Base-by-base conservation (phyloP, 495 filamentous ascomycete species). In the Entonaema liquescens region DNA sequence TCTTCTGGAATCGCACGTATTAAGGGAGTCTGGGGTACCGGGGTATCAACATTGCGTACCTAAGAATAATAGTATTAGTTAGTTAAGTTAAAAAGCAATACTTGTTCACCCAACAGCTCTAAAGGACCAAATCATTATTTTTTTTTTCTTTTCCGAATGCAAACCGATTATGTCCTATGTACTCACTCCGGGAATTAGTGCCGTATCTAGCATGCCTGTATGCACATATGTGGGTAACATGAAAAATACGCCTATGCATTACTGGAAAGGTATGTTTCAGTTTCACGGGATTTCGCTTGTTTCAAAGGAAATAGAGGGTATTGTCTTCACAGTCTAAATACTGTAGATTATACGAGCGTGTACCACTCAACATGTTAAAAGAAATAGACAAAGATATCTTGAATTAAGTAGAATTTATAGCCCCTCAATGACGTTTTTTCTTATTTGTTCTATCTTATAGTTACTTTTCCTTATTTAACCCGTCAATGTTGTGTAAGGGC, bases 201-300 rank as follows among this genome's bases (percentile, higher is more conserved):
- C 42, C 19, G 42, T 53, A 53, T 29, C 49, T 29, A 53, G 23
- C 26, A 53, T 53, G 49, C 26, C 23, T 15, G 49, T 53, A 53
- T 53, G 26, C 49, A 53, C 49, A 53, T 53, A 15, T 53, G 49
- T 53, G 49, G 49, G 49, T 53, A 53, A 2, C 49, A 29, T 29
- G 13, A 54, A n/a, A 50, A 29, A 29, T 54, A 29, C 25, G 52
- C 49, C 15, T 60, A 44, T 55, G 12, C 42, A 59, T 64, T 70
- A 3, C 13, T 47, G 38, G 38, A 65, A 65, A 52, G 54, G 54
- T 59, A 57, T 52, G 68, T 71, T 71, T 71, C 68, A 67, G 58
- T 53, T 7, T 44, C 67, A 17, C 58, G 21, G 57, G 62, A 56
- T 67, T 40, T 3, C 0, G 13, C 17, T 31, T 53, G 62, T 71